These are phyloP conservation scores for Stylosanthes scabra DNA, from an alignment of 331 rosid species.

Conservation along the genomic window DNA sequence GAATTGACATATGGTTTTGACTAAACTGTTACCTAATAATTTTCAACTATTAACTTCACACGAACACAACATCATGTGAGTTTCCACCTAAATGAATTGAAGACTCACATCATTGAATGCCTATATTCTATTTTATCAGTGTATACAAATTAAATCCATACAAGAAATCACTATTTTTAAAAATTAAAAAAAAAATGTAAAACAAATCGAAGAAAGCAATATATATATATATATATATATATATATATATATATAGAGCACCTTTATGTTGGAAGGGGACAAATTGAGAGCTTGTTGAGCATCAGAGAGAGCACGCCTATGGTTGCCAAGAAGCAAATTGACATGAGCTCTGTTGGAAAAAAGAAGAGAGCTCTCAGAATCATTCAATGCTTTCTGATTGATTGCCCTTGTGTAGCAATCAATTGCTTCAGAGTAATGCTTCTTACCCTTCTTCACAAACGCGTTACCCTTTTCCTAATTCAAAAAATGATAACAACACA, in stretches of 20 bases:
- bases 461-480: conserved; percentile 87
- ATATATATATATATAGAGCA: conserved; percentile 25
- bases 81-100: too few relatives aligned
- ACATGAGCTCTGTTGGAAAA: conserved; percentile 86
- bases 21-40: too few relatives aligned
- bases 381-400: conserved; percentile 65
- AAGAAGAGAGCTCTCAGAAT: conserved; percentile 65
- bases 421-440: conserved; percentile 82
- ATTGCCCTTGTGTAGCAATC: conserved; percentile 92
- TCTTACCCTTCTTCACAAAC: conserved; percentile 80
- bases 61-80: too few relatives aligned
- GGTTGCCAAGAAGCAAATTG: conserved; percentile 82
- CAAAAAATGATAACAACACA: not conserved
- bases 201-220: too few relatives aligned
- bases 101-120: too few relatives aligned
- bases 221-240: too few relatives aligned
- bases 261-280: conserved; percentile 77
- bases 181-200: too few relatives aligned
- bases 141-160: too few relatives aligned
- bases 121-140: too few relatives aligned
- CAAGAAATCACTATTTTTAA: too few relatives aligned
- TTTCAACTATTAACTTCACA: too few relatives aligned
- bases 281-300: conserved; percentile 78
- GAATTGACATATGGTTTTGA: too few relatives aligned
- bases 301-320: conserved; percentile 83